Evolutionary conservation across 1,284 basidiomycete genomes (phyloP).

Genomic region (Cryptococcus sp.): DNA sequence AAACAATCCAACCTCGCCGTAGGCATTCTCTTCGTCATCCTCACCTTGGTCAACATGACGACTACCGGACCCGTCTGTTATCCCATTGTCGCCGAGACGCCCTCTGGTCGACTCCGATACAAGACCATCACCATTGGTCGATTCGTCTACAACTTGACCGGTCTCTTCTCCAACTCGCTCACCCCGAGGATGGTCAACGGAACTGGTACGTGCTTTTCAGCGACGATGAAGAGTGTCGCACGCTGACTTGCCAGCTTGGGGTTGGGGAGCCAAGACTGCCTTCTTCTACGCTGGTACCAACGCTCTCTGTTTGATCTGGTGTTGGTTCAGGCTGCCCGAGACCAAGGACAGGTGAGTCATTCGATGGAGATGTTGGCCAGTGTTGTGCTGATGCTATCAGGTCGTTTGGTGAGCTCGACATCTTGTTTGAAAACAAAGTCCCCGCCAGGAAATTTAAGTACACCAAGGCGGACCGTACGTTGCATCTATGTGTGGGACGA

Average conservation of each 20-base stretch:
- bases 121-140: conserved; percentile 49
- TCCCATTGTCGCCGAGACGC: conserved; percentile 47
- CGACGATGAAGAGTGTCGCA: neutral
- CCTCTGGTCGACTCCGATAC: conserved; percentile 46
- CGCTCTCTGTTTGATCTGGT: conserved; percentile 13
- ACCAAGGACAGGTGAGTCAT: conserved; percentile 23
- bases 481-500: no score
- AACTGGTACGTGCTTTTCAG: conserved; percentile 8
- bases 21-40: conserved; percentile 22
- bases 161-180: conserved; percentile 19
- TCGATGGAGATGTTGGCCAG: no score
- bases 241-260: conserved; percentile 7
- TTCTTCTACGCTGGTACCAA: conserved; percentile 41
- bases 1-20: conserved; percentile 12
- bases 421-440: conserved; percentile 20
- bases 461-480: conserved; percentile 17
- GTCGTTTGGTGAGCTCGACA: conserved; percentile 18
- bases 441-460: conserved; percentile 22
- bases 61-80: conserved; percentile 41
- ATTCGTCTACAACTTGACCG: conserved; percentile 22
- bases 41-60: conserved; percentile 23
- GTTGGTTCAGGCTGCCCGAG: conserved; percentile 42
- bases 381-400: conserved; percentile 4
- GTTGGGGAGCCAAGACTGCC: conserved; percentile 30
- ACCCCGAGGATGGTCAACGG: conserved; percentile 12